Conservation (phyloP, 805 yeast genomes). For the Suhomyces xylopsoci region DNA sequence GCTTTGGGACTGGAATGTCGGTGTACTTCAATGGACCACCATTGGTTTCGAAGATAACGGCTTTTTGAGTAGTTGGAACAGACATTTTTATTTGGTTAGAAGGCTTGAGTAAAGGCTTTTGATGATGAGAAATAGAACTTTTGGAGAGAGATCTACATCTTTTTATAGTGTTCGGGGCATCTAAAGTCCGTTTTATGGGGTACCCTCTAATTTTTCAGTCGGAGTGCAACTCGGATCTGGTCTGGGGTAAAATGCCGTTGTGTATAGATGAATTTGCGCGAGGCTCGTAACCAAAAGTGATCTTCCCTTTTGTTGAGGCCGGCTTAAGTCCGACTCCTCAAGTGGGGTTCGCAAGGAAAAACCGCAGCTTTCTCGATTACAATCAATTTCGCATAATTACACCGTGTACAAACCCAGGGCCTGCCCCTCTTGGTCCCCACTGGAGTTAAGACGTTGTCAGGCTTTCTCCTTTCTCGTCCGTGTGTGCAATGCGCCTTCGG, state of each 20-base stretch:
- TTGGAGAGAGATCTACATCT: background rate
- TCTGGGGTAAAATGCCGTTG: background rate
- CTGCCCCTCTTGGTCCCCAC: background rate
- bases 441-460: background rate
- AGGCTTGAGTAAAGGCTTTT: background rate
- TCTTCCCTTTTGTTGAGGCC: background rate
- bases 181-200: background rate
- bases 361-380: background rate
- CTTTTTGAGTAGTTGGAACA: slow-evolving; percentile 69
- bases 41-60: slow-evolving; percentile 62
- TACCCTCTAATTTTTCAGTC: background rate
- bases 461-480: background rate
- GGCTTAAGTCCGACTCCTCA: background rate
- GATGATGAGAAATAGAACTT: background rate
- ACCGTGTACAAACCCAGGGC: background rate
- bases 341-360: background rate
- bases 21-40: slow-evolving; percentile 60
- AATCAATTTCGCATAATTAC: background rate
- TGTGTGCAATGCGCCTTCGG: background rate
- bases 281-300: background rate
- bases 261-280: background rate
- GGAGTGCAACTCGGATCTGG: background rate
- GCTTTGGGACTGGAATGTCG: slow-evolving; percentile 77
- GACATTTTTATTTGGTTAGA: slow-evolving; percentile 1
- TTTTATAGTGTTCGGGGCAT: background rate